Base-by-base conservation (phyloP, 2,329 filamentous ascomycete species). In the Aspergillus fructus region DNA sequence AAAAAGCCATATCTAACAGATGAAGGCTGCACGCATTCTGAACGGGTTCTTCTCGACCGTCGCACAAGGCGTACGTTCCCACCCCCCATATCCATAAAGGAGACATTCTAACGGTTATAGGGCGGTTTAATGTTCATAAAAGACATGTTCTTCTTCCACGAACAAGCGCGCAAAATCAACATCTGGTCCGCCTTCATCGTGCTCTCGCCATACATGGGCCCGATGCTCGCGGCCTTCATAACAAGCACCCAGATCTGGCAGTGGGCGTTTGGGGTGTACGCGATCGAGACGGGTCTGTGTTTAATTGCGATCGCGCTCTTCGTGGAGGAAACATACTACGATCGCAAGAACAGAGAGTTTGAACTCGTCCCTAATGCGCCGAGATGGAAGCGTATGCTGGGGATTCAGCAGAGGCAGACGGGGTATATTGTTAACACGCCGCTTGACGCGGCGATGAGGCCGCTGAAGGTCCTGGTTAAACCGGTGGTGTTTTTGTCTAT, bases 1-100 rank as follows among this genome's bases (percentile, higher is more conserved):
- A 30, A 2, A 9, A 23, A 4, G 2, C n/a, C 5, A 15, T 33
- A 39, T 37, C 19, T 49, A n/a, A 39, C 27, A 51, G 4, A 4
- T 30, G 24, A 48, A 66, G 67, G 75, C 76, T 11, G 71, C 74
- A 0, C 71, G 78, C 1, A 76, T 78, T 24, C 63, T 80, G 5
- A 78, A 79, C 50, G 78, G 77, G 7, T 76, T 79, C 66, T 78
- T 78, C 64, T 74, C 69, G 8, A 77, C 71, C 4, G 74, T 76
- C 3, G 68, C 73, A 0, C 76, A 79, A 62, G 74, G 69, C 1
- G 71, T 71, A 59, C 55, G 70, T 61, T n/a, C 8, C 5, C 17
- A 41, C 17, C 39, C 39, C 17, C 33, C 8, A 11, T 9, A 11
- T 3, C 8, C 1, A 2, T 9, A 30, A 11, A 30, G 8, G 8